Evolutionary conservation across 495 filamentous ascomycete genomes (phyloP), one percentile per base, ranked within the genome.

Genomic region (Viridothelium virens): DNA sequence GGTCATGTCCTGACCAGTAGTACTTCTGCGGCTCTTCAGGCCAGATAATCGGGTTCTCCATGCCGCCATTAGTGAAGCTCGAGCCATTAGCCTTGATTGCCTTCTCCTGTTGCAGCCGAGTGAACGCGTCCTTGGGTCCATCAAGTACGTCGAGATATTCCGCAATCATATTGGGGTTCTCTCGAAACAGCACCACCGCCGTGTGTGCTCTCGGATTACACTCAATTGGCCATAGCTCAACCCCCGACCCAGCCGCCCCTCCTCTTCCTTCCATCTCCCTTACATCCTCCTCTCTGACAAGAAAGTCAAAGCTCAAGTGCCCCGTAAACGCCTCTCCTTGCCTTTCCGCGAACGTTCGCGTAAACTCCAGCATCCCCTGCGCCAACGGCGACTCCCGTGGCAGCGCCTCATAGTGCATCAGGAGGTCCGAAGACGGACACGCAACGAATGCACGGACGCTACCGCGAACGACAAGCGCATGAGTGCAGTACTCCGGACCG

Each of bases 401-500:
- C 0, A 90, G 82, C 0, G 81, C 77, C 25, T 79, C 75, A 77
- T 87, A 90, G 69, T 86, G 83, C 83, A 88, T 86, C 3, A 85
- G 74, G 18, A 86, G 66, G 9, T 84, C 81, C 0, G 79, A 70
- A 16, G 79, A 82, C 10, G 84, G 82, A 65, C 86, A 88, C 12
- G 86, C 81, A 2, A 86, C 81, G 68, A 91, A 88, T 1, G 83
- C 83, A 50, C 81, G 82, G 50, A 92, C 77, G 41, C 81, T 69
- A 0, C 87, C 86, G 2, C 76, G 72, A 1, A 90, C 75, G 2
- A 91, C 74, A 11, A 93, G 77, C 1, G 86, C 66, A 66, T 92
- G 89, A 0, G 88, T 88, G 69, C 84, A 85, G 73, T 88, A 91
- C 73, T 90, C 86, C 0, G 80, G 79, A 0, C 88, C 84, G 2